Evolutionary conservation across 139 green algal genomes (phyloP).

Genomic region (Coelastrella sp.): DNA sequence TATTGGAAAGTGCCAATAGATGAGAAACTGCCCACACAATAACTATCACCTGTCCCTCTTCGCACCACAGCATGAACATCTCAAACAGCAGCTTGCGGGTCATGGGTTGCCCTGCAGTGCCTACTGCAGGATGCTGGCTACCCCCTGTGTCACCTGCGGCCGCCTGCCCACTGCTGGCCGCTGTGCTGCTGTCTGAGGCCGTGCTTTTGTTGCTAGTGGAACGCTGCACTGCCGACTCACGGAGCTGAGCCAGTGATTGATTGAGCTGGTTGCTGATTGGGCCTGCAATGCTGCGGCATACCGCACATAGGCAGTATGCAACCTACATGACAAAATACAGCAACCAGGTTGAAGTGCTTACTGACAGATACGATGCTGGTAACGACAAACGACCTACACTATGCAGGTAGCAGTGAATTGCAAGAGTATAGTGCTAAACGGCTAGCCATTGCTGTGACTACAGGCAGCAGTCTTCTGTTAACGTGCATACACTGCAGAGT

Average conservation of each 20-base stretch:
- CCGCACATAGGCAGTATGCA: constrained; percentile 73
- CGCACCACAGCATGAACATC: constrained; percentile 66
- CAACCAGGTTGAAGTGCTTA: neutral
- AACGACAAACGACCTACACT: neutral
- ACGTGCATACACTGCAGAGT: no score
- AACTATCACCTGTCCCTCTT: constrained; percentile 58
- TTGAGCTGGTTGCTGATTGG: constrained; percentile 37
- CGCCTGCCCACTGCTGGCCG: neutral
- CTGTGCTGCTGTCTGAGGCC: neutral
- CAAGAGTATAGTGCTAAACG: no score
- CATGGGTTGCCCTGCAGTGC: neutral
- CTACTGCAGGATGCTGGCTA: neutral
- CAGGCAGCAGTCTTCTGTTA: no score
- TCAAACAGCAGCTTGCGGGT: constrained; percentile 67
- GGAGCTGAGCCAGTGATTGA: constrained; percentile 39
- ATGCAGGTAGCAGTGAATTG: no score
- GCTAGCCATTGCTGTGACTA: no score
- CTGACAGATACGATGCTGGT: no score
- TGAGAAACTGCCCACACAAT: no score
- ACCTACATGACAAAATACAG: constrained; percentile 56
- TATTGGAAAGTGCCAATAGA: no score
- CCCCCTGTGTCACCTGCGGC: neutral
- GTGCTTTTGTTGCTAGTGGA: constrained; percentile 40
- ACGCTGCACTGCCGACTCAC: constrained; percentile 14
- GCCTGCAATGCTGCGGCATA: constrained; percentile 50